Evolutionary conservation across 2,329 filamentous ascomycete genomes (phyloP).

Genomic region (Aspergillus sp.): DNA sequence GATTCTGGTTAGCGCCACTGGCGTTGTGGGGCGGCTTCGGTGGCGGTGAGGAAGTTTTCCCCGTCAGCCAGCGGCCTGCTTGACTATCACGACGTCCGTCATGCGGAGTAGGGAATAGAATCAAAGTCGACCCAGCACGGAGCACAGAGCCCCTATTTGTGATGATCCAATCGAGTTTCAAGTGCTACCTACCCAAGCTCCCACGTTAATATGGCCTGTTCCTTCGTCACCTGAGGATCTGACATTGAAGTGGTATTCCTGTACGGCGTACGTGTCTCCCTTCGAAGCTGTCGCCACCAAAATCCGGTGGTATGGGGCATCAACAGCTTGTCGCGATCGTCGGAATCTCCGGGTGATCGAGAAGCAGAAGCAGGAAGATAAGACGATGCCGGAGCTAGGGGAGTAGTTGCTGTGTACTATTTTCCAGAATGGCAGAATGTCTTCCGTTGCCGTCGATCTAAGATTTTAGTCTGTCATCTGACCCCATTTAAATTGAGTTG

Average conservation of each 20-base stretch:
- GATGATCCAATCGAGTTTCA: too few species aligned
- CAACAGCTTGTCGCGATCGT: too few species aligned
- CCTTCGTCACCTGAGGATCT: too few species aligned
- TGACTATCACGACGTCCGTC: neutral
- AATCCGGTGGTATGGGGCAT: neutral
- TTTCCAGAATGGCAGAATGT: neutral
- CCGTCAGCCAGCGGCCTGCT: neutral
- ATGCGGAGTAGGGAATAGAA: neutral
- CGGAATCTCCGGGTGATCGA: neutral
- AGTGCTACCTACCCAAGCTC: neutral
- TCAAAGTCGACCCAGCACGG: neutral
- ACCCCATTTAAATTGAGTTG: neutral
- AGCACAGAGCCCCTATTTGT: neutral
- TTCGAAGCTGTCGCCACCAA: neutral
- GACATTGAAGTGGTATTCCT: neutral
- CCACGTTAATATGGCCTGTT: too few species aligned
- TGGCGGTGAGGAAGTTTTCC: neutral
- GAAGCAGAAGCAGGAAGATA: neutral
- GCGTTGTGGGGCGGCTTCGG: neutral
- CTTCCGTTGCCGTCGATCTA: neutral
- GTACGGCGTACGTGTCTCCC: too few species aligned
- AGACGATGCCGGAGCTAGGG: neutral
- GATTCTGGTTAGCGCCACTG: neutral
- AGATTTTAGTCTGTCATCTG: neutral
- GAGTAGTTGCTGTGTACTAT: neutral